Evolutionary conservation across 805 yeast species (phyloP).

Genomic region (Candida quercuum): DNA sequence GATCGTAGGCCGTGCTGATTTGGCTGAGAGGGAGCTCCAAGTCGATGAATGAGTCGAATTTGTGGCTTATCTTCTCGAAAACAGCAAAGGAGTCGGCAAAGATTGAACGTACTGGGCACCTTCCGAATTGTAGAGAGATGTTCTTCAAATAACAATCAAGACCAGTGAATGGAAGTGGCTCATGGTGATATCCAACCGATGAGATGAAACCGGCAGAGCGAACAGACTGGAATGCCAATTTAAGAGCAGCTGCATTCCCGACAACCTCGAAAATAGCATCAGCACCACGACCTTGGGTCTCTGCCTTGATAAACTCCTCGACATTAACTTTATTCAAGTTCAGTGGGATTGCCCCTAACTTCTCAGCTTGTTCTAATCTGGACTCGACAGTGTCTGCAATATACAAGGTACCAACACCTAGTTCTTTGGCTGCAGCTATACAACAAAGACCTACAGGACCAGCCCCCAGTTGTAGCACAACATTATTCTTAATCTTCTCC

Average conservation of each 20-base stretch:
- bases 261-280: constrained; percentile 60
- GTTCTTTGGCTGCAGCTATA: constrained; percentile 63
- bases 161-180: constrained; percentile 49
- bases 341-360: constrained; percentile 45
- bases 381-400: constrained; percentile 61
- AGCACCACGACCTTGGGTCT: constrained; percentile 43
- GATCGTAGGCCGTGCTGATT: constrained; percentile 40
- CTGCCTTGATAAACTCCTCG: constrained; percentile 25
- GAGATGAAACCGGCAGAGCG: constrained; percentile 54
- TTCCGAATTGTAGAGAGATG: constrained; percentile 52
- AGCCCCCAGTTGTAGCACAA: constrained; percentile 49
- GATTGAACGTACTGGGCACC: constrained; percentile 57
- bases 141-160: constrained; percentile 54
- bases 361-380: constrained; percentile 56
- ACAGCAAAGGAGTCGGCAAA: constrained; percentile 46
- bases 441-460: constrained; percentile 75
- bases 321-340: constrained; percentile 34
- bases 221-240: constrained; percentile 45
- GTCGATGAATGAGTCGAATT: constrained; percentile 50
- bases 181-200: constrained; percentile 59
- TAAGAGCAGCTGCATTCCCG: constrained; percentile 47
- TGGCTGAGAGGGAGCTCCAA: constrained; percentile 38
- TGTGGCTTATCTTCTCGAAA: constrained; percentile 37
- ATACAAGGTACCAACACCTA: constrained; percentile 62
- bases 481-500: constrained; percentile 29